Evolutionary conservation across 2,329 filamentous ascomycete genomes (phyloP), one percentile per base, ranked within the genome.

Genomic region (Raffaelea ambrosiae): DNA sequence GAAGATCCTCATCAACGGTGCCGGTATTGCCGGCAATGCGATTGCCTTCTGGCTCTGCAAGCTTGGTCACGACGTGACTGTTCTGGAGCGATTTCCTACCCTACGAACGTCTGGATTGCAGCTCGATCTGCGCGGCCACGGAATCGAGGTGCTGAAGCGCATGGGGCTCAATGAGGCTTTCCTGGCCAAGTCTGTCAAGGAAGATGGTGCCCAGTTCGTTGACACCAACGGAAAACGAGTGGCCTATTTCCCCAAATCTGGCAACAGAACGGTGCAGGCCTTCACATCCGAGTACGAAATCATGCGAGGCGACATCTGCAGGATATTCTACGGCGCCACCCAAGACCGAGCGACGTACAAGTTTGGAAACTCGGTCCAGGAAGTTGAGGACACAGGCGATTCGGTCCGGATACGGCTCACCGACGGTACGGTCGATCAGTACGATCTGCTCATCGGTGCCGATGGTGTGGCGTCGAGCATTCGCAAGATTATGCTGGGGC

Each of bases 211-310:
- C 7, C 26, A 29, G 26, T 13, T 29, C 13, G 26, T 29, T 13
- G 13, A 29, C 26, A 7, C 7, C 7, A 7, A 13, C 26, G 26
- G 26, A 13, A 29, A 29, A 13, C 26, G 13, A 13, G 7, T 7
- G 7, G 26, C 7, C 26, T 29, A 13, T 7, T 29, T 29, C 26
- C 26, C 26, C 7, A n/a, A n/a, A n/a, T n/a, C n/a, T n/a, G n/a
- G n/a, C n/a, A n/a, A n/a, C n/a, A n/a, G n/a, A n/a, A n/a, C n/a
- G 22, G 76, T 1, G 55, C 71, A 76, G 55, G 62, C 60, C 9
- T 59, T 77, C 22, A 76, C 72, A 0, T 72, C 69, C 50, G 78
- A 83, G 48, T 79, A 68, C 50, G 79, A 83, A 61, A 74, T 83
- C 43, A 74, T 83, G 67, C 66, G 78, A 9, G 76, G 73, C 0